Conservation (phyloP, 371 early-diverging fungal genomes). For the Choanephora cucurbitarum region DNA sequence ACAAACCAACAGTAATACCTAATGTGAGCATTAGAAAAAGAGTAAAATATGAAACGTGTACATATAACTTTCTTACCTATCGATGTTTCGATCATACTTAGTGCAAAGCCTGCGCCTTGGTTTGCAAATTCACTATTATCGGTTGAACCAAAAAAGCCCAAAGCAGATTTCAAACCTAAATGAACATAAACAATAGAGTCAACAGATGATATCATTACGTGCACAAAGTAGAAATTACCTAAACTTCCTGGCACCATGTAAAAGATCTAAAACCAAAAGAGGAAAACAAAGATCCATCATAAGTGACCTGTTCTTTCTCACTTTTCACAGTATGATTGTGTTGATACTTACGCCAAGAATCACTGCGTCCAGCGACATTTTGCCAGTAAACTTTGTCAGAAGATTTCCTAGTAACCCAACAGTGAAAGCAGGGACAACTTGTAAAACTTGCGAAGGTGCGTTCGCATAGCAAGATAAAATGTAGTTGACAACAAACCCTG, state of each 20-base stretch:
- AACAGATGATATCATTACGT: not conserved
- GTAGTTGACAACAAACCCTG: conserved; percentile 42
- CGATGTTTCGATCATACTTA: conserved; percentile 52
- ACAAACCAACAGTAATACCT: conserved; percentile 62
- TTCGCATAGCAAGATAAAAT: conserved; percentile 37
- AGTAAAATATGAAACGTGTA: not conserved
- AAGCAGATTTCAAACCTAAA: conserved; percentile 45
- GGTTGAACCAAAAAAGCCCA: conserved; percentile 42
- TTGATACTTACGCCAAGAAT: conserved; percentile 52
- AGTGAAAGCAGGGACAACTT: conserved; percentile 56
- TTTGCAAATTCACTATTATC: conserved; percentile 36
- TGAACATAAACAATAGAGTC: not conserved
- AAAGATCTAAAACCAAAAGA: conserved; percentile 23
- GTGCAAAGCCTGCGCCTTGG: conserved; percentile 50
- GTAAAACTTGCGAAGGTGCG: conserved; percentile 50
- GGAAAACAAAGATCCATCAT: conserved; percentile 1
- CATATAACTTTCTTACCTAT: conserved; percentile 25
- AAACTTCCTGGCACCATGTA: conserved; percentile 63
- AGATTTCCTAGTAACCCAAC: conserved; percentile 60
- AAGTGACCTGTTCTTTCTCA: not conserved
- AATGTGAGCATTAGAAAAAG: not conserved
- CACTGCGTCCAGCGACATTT: conserved; percentile 59
- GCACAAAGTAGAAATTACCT: conserved; percentile 21
- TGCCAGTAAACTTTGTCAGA: conserved; percentile 52
- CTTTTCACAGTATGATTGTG: too few species aligned